Conservation (phyloP, 495 filamentous ascomycete species). For the Arthonia radiata region DNA sequence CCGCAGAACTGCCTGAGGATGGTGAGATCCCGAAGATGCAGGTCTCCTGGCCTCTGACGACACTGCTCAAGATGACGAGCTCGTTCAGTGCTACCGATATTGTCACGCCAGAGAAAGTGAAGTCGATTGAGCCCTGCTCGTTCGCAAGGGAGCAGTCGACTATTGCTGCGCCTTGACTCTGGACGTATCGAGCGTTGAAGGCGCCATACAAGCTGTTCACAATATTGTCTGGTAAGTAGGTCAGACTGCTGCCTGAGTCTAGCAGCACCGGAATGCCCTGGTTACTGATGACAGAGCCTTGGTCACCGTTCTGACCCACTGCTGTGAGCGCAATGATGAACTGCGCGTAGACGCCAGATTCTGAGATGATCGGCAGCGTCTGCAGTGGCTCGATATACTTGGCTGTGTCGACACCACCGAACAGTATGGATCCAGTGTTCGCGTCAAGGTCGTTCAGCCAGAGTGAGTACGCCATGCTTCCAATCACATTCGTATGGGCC, state of each 20-base stretch:
- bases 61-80: conserved; percentile 2
- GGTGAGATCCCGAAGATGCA: conserved; percentile 1
- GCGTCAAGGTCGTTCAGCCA: conserved; percentile 64
- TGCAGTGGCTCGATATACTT: conserved; percentile 48
- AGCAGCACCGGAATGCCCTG: conserved; percentile 6
- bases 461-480: conserved; percentile 62
- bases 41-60: not conserved
- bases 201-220: conserved; percentile 29
- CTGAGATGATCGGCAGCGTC: conserved; percentile 49
- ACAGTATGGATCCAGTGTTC: conserved; percentile 55
- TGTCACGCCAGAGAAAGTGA: conserved; percentile 36
- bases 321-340: conserved; percentile 64
- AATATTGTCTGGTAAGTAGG: conserved; percentile 4
- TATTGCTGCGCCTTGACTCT: conserved; percentile 31
- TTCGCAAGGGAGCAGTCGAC: conserved; percentile 47
- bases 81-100: conserved; percentile 44
- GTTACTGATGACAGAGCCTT: conserved; percentile 17
- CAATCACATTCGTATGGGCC: conserved; percentile 41
- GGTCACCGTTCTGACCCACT: conserved; percentile 25
- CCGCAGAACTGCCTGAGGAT: conserved; percentile 1
- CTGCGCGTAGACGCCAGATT: conserved; percentile 34
- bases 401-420: conserved; percentile 70
- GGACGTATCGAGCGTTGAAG: conserved; percentile 34
- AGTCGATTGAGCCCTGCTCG: conserved; percentile 20
- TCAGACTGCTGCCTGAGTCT: conserved; percentile 9